Conservation (phyloP, 805 yeast genomes). For the Babjeviella inositovora region DNA sequence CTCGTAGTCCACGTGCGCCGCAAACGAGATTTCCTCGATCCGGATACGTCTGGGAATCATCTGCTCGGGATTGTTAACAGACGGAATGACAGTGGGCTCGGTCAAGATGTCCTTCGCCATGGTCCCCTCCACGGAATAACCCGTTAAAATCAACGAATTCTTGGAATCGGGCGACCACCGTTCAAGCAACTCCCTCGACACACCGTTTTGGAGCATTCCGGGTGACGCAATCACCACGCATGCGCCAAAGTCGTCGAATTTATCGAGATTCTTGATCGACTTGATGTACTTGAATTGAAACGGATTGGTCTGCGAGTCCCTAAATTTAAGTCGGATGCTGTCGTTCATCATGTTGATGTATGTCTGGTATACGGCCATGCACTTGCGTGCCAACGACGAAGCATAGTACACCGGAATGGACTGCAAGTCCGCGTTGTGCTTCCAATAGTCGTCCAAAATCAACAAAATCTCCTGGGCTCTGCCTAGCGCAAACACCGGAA, state of each 20-base stretch:
- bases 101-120: slow-evolving; percentile 82
- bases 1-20: slow-evolving; percentile 97
- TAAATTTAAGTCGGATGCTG: slow-evolving; percentile 55
- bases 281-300: slow-evolving; percentile 79
- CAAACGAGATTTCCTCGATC: slow-evolving; percentile 91
- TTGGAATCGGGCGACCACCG: slow-evolving; percentile 96
- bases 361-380: slow-evolving; percentile 95
- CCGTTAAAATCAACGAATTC: slow-evolving; percentile 78
- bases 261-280: slow-evolving; percentile 64
- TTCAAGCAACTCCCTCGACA: slow-evolving; percentile 80
- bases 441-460: slow-evolving; percentile 93
- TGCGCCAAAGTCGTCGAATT: slow-evolving; percentile 86
- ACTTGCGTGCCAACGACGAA: slow-evolving; percentile 82
- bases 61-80: slow-evolving; percentile 64
- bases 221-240: slow-evolving; percentile 95
- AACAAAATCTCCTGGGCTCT: slow-evolving; percentile 89
- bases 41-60: slow-evolving; percentile 75
- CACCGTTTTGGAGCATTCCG: slow-evolving; percentile 96
- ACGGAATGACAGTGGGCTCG: slow-evolving; percentile 85
- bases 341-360: slow-evolving; percentile 97
- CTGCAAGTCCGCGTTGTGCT: slow-evolving; percentile 65
- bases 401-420: slow-evolving; percentile 80
- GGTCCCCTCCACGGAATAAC: slow-evolving; percentile 97
- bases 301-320: slow-evolving; percentile 75
- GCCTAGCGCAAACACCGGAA: slow-evolving; percentile 95